phyloP scores from a whole-genome alignment of 2,329 filamentous ascomycete genomes.

The Neopestalotiopsis sp. region DNA sequence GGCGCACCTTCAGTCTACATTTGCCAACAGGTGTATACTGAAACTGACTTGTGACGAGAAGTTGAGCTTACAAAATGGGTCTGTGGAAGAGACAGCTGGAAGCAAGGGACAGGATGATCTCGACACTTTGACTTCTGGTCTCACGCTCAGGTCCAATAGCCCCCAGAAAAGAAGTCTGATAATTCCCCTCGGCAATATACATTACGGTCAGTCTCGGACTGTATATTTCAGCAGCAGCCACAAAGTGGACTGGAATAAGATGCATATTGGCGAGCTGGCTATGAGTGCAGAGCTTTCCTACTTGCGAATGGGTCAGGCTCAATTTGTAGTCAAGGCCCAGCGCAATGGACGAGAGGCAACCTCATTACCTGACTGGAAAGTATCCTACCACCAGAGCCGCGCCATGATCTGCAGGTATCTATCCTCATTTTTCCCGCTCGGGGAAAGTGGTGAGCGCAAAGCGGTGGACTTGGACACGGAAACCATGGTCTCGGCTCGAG shows the following conservation, averaged over 20 bases:
- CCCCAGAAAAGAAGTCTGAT: constrained; percentile 34
- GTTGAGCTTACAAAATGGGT: constrained; percentile 45
- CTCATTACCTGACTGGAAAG: constrained; percentile 37
- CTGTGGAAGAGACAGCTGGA: constrained; percentile 44
- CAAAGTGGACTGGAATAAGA: neutral
- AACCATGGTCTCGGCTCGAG: neutral
- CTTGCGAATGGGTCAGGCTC: constrained; percentile 27
- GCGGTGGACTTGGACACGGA: constrained; percentile 11
- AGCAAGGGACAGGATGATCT: constrained; percentile 31
- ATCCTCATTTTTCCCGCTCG: constrained; percentile 48
- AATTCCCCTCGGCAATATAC: constrained; percentile 56
- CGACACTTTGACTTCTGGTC: neutral
- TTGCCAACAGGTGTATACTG: constrained; percentile 53
- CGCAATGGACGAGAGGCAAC: constrained; percentile 28
- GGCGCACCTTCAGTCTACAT: constrained; percentile 65
- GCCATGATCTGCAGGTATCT: constrained; percentile 56
- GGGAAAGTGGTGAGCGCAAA: constrained; percentile 43
- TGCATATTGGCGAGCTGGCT: neutral
- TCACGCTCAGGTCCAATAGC: neutral
- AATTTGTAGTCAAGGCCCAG: constrained; percentile 14
- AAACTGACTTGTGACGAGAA: constrained; percentile 44
- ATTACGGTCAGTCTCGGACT: constrained; percentile 66
- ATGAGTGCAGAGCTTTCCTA: constrained; percentile 44
- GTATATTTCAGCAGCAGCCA: constrained; percentile 46
- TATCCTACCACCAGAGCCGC: constrained; percentile 59